Conservation (phyloP, 805 yeast genomes). For the Metschnikowia henanensis region DNA sequence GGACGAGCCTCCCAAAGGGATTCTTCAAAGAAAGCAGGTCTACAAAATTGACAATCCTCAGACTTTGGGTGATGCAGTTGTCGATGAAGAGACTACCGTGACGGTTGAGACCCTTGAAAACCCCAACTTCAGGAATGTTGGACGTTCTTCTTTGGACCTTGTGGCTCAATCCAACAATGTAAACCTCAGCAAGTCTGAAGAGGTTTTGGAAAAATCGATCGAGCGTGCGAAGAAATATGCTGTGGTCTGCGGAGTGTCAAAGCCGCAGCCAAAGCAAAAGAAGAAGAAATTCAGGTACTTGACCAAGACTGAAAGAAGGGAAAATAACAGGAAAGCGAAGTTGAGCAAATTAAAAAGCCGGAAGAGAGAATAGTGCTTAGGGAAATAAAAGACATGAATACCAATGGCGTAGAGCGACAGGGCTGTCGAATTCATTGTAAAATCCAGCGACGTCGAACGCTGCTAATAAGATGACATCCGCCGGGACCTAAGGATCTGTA, state of each 20-base stretch:
- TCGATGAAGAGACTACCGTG: slow-evolving; percentile 48
- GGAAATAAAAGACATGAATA: slow-evolving; percentile 3
- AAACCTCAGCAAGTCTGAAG: slow-evolving; percentile 63
- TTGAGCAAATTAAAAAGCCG: slow-evolving; percentile 24
- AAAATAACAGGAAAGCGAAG: slow-evolving; percentile 38
- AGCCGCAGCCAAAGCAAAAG: slow-evolving; percentile 33
- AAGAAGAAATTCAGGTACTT: slow-evolving; percentile 80
- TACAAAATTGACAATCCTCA: slow-evolving; percentile 31
- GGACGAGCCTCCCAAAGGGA: slow-evolving; percentile 18
- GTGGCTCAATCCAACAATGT: slow-evolving; percentile 69
- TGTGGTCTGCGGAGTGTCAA: slow-evolving; percentile 52
- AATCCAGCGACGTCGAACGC: too few species aligned
- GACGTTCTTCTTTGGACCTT: slow-evolving; percentile 36
- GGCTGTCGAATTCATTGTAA: too few species aligned
- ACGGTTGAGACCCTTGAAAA: slow-evolving; percentile 58
- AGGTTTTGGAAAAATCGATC: slow-evolving; percentile 72
- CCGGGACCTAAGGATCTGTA: too few species aligned
- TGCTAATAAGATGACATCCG: too few species aligned
- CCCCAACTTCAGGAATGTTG: slow-evolving; percentile 35
- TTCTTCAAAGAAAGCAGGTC: slow-evolving; percentile 27
- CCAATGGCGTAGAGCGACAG: too few species aligned
- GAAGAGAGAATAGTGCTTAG: slow-evolving; percentile 13
- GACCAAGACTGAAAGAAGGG: slow-evolving; percentile 75
- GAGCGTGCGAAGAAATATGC: slow-evolving; percentile 85
- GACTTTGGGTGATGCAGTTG: slow-evolving; percentile 35